phyloP scores from a whole-genome alignment of 192 early-diverging fungal genomes.

The Coemansia reversa region DNA sequence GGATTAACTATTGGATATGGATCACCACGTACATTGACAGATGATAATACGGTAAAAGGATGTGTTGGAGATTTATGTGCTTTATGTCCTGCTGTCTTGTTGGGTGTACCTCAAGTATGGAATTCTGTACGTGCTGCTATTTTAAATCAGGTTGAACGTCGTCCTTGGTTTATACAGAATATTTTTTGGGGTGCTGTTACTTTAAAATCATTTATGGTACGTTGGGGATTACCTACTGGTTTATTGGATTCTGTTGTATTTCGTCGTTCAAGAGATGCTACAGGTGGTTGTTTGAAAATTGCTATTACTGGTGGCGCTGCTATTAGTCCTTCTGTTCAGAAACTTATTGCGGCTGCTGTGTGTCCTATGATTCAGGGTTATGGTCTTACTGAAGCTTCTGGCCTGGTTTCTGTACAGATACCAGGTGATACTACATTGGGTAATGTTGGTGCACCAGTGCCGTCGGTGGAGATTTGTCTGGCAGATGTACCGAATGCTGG shows the following conservation, averaged over 20 bases:
- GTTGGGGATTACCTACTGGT: conserved; percentile 65
- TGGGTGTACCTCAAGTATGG: conserved; percentile 85
- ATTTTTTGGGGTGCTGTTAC: conserved; percentile 76
- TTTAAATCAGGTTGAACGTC: conserved; percentile 60
- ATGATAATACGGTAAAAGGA: conserved; percentile 62
- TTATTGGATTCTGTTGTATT: conserved; percentile 79
- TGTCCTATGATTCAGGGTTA: conserved; percentile 88
- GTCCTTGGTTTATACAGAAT: conserved; percentile 55
- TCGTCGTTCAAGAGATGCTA: conserved; percentile 74
- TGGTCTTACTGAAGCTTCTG: conserved; percentile 81
- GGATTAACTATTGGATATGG: conserved; percentile 70
- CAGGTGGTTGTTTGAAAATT: conserved; percentile 81
- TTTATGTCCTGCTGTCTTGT: conserved; percentile 73
- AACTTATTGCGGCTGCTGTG: conserved; percentile 72
- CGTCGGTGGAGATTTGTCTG: conserved; percentile 76
- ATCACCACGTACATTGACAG: conserved; percentile 69
- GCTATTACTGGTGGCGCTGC: conserved; percentile 88
- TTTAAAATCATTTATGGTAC: conserved; percentile 63
- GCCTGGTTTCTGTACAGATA: conserved; percentile 67
- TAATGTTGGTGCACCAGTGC: conserved; percentile 74
- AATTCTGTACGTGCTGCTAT: conserved; percentile 86
- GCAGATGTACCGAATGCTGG: conserved; percentile 67
- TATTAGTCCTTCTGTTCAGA: conserved; percentile 79
- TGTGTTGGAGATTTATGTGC: conserved; percentile 77
- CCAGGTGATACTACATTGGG: conserved; percentile 60